Evolutionary conservation across 306 rosid genomes (phyloP).

Genomic region (Hylodesmum podocarpum): DNA sequence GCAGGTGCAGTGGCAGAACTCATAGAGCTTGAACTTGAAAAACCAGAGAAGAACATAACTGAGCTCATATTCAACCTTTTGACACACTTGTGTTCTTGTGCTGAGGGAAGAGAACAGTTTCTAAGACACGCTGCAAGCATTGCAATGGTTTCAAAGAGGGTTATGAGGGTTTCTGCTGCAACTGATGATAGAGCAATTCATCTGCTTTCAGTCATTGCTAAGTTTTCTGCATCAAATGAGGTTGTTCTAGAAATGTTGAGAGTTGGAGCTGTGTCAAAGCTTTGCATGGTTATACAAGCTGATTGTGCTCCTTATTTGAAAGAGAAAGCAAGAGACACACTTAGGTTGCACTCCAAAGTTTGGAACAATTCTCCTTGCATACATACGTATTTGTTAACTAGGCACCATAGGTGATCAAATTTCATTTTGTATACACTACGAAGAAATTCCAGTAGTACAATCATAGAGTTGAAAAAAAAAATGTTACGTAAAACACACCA

Average conservation of each 20-base stretch:
- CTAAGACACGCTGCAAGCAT: conserved; percentile 57
- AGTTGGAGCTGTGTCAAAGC: conserved; percentile 81
- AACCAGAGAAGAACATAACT: conserved; percentile 44
- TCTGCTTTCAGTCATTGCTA: conserved; percentile 47
- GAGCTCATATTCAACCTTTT: conserved; percentile 60
- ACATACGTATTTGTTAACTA: conserved; percentile 59
- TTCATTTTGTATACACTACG: background rate
- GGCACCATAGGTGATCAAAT: conserved; percentile 49
- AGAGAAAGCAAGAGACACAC: conserved; percentile 58
- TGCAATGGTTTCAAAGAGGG: conserved; percentile 63
- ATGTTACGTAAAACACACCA: background rate
- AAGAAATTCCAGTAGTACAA: background rate
- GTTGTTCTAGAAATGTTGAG: conserved; percentile 69
- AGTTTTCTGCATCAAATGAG: conserved; percentile 40
- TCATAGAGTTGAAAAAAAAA: background rate
- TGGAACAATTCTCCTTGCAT: conserved; percentile 83
- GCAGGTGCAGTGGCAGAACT: conserved; percentile 52
- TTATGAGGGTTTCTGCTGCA: conserved; percentile 64
- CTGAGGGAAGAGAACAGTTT: conserved; percentile 75
- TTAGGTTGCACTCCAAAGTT: conserved; percentile 58
- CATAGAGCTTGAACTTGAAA: conserved; percentile 57
- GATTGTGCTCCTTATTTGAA: conserved; percentile 59
- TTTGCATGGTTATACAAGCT: conserved; percentile 83
- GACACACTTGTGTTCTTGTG: conserved; percentile 53
- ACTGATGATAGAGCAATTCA: conserved; percentile 60